Conservation (phyloP, 768 basidiomycete species). For the Panus rudis region DNA sequence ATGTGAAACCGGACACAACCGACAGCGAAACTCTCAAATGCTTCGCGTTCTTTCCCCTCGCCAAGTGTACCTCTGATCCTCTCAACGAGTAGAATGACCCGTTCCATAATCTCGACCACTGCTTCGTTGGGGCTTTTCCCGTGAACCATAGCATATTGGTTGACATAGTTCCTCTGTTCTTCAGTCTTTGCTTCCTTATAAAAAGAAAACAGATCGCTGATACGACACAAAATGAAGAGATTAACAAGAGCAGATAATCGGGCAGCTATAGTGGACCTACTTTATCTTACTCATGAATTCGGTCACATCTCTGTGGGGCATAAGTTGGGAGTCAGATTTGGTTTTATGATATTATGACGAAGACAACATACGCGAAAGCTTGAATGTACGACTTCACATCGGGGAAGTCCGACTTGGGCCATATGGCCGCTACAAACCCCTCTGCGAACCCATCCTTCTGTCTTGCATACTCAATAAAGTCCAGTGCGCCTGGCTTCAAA, state of each 20-base stretch:
- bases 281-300: background rate
- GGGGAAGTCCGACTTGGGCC: conserved; percentile 25
- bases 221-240: background rate
- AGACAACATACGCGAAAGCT: conserved; percentile 26
- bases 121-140: background rate
- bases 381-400: conserved; percentile 28
- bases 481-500: conserved; percentile 17
- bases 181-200: conserved; percentile 9
- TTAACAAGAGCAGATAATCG: background rate
- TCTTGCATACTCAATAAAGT: conserved; percentile 22
- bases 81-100: background rate
- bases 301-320: conserved; percentile 2
- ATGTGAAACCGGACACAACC: conserved; percentile 6
- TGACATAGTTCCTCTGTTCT: conserved; percentile 7
- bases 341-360: background rate
- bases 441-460: conserved; percentile 28
- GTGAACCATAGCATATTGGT: conserved; percentile 1
- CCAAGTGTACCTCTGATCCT: background rate
- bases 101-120: background rate
- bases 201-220: conserved; percentile 10
- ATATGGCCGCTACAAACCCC: conserved; percentile 30
- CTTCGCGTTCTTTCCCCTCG: background rate
- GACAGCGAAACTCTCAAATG: conserved; percentile 4
- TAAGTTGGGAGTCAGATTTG: too few relatives aligned
- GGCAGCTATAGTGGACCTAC: background rate